Percentiles rank a stretch among this genome's conserved stretches.
Conservation (phyloP, 176 grass and related monocot genomes). For the Saccharum spontaneum region DNA sequence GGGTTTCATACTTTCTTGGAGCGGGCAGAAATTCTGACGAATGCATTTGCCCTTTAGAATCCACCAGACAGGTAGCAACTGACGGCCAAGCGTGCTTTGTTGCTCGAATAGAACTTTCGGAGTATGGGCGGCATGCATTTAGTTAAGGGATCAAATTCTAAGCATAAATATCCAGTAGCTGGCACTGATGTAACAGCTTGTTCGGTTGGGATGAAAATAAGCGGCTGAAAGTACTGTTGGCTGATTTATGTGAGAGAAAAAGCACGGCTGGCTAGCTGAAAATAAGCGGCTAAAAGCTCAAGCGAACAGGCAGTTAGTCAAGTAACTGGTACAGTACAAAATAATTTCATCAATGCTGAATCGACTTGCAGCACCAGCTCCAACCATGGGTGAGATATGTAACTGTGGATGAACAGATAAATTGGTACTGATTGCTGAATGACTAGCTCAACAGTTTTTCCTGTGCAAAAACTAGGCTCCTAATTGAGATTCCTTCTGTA, state of each 20-base stretch:
- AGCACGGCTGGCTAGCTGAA: too few species aligned
- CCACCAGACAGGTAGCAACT: too few species aligned
- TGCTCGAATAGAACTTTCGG: not conserved
- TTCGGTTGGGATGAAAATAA: too few species aligned
- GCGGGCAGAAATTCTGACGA: not conserved
- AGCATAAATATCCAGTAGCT: conserved; percentile 7
- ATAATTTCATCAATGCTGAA: conserved; percentile 29
- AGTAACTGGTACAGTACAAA: conserved; percentile 9
- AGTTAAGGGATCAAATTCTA: not conserved
- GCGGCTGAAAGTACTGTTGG: too few species aligned
- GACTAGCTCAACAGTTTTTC: conserved; percentile 40
- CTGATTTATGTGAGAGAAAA: too few species aligned
- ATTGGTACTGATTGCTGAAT: conserved; percentile 16
- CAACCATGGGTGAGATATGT: conserved; percentile 36
- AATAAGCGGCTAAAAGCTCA: too few species aligned
- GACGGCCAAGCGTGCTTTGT: too few species aligned
- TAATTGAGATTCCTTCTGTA: conserved; percentile 55
- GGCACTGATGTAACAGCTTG: not conserved
- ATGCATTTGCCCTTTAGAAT: not conserved
- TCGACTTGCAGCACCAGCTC: conserved; percentile 40
- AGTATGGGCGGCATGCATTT: not conserved
- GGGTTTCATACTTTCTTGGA: not conserved
- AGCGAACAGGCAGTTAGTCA: not conserved
- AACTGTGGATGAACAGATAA: not conserved
- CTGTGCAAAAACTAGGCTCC: conserved; percentile 60